These are phyloP conservation scores for Hyphodiscus hymeniophilus DNA, from an alignment of 495 filamentous ascomycete genomes.

Conservation along the genomic window DNA sequence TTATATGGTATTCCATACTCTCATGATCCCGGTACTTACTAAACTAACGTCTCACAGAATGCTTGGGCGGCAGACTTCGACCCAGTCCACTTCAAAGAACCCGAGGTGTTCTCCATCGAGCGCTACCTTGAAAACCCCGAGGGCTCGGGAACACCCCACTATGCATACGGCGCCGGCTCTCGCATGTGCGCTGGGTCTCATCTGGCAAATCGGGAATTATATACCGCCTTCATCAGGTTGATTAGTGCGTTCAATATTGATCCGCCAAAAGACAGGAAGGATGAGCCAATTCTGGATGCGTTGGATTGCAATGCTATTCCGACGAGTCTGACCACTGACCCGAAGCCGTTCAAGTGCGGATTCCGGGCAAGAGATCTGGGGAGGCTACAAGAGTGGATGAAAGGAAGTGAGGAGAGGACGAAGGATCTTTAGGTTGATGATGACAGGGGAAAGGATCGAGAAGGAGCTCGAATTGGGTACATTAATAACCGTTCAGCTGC, in stretches of 20 bases:
- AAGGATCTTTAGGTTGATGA: conserved; percentile 9
- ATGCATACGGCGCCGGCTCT: conserved; percentile 61
- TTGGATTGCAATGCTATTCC: conserved; percentile 55
- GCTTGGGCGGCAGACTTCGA: conserved; percentile 67
- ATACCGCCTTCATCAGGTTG: conserved; percentile 58
- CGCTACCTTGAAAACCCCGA: conserved; percentile 53
- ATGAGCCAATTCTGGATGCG: conserved; percentile 49
- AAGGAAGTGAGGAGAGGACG: conserved; percentile 37
- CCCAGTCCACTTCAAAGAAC: conserved; percentile 51
- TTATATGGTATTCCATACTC: conserved; percentile 44
- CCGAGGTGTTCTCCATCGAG: conserved; percentile 51
- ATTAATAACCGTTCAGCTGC: too few relatives aligned
- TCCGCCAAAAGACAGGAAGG: conserved; percentile 24
- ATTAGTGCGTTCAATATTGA: conserved; percentile 51
- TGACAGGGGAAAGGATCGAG: not conserved
- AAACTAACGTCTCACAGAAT: conserved; percentile 27
- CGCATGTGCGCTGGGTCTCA: conserved; percentile 68
- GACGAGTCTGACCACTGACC: conserved; percentile 61
- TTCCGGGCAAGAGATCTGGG: conserved; percentile 39
- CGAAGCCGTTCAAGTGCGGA: conserved; percentile 58
- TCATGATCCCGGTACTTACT: not conserved
- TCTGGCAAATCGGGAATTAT: conserved; percentile 59
- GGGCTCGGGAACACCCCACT: conserved; percentile 56
- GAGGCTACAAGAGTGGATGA: conserved; percentile 42
- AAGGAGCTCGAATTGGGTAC: too few relatives aligned